phyloP scores from a whole-genome alignment of 306 rosid species.

The Gastrolobium bilobum region DNA sequence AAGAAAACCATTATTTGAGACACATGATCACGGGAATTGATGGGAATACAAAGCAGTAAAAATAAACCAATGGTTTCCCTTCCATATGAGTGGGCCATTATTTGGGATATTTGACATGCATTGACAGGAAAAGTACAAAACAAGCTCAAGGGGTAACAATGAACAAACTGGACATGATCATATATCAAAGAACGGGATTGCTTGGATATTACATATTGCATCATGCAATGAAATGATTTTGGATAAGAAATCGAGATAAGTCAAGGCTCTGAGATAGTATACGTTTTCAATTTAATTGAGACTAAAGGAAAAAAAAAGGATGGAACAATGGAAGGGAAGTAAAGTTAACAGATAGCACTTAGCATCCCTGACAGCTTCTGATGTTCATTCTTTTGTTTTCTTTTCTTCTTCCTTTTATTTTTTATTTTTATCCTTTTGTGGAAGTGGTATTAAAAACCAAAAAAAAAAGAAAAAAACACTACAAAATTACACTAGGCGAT shows the following conservation, averaged over 20 bases:
- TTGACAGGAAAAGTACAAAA: constrained; percentile 11
- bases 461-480: background rate
- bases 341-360: background rate
- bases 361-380: background rate
- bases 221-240: constrained; percentile 3
- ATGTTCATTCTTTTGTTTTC: constrained; percentile 16
- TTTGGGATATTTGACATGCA: constrained; percentile 21
- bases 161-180: constrained; percentile 39
- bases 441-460: background rate
- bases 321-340: constrained; percentile 12
- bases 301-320: background rate
- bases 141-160: background rate
- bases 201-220: background rate
- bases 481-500: background rate
- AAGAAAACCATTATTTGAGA: constrained; percentile 6
- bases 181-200: background rate
- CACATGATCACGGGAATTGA: constrained; percentile 10
- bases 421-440: background rate
- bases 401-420: constrained; percentile 16
- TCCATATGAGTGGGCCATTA: background rate
- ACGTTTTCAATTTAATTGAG: background rate
- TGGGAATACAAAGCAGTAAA: constrained; percentile 27
- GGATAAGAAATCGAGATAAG: constrained; percentile 9
- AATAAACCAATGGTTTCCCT: constrained; percentile 9
- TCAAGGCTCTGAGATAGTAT: constrained; percentile 1